Conservation (phyloP, 2,329 filamentous ascomycete species). For the Alternaria tenuissima region DNA sequence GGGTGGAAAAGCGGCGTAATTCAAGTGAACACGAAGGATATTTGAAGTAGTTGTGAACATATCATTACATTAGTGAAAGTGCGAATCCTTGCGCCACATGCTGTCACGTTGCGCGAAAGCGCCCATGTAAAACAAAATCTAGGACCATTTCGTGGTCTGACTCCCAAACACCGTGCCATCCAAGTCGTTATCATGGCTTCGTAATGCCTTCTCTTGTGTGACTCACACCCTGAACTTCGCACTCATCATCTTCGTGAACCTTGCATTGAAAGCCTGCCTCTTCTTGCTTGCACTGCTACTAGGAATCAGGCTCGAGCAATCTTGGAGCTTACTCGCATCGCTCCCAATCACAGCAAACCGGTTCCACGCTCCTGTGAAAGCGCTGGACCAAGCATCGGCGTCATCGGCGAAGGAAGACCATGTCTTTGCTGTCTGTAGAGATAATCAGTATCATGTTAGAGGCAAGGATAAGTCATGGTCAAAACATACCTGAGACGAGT, state of each 20-base stretch:
- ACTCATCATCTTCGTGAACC: conserved; percentile 6
- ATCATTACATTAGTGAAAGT: neutral
- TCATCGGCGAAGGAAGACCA: conserved; percentile 30
- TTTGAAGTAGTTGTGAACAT: neutral
- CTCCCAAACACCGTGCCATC: neutral
- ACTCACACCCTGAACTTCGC: conserved; percentile 8
- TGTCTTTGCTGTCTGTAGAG: conserved; percentile 20
- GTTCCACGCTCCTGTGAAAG: conserved; percentile 34
- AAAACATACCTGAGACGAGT: conserved; percentile 24
- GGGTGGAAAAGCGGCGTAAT: neutral
- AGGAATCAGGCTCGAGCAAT: conserved; percentile 33
- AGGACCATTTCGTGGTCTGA: neutral
- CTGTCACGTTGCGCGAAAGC: neutral
- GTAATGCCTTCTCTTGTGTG: neutral
- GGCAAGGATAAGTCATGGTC: neutral
- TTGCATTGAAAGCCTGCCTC: neutral
- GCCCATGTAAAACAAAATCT: neutral
- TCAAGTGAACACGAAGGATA: neutral
- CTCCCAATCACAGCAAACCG: conserved; percentile 34
- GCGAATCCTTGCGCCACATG: neutral
- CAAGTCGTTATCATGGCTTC: neutral
- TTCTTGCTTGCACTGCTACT: neutral
- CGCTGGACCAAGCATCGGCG: conserved; percentile 24
- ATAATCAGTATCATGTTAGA: neutral
- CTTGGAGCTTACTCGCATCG: conserved; percentile 26